Evolutionary conservation across 176 grass and related monocot species (phyloP).

Genomic region (Musa troglodytarum): DNA sequence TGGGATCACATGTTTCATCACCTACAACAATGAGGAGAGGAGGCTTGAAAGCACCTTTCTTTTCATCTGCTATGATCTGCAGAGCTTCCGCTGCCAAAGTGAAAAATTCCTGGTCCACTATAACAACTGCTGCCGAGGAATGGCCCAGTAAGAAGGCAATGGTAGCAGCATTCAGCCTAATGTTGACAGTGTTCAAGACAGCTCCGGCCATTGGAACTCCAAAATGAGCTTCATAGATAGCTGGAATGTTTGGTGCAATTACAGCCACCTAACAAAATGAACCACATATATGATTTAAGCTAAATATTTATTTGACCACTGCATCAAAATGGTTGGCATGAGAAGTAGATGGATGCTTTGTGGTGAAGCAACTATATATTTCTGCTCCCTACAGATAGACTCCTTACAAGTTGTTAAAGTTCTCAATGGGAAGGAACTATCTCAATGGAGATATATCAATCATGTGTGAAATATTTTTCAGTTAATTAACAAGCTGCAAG

Average conservation of each 20-base stretch:
- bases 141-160: constrained; percentile 78
- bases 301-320: background rate
- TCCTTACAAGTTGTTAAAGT: too few relatives aligned
- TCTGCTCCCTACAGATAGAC: too few relatives aligned
- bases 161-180: constrained; percentile 59
- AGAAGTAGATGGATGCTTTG: too few relatives aligned
- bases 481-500: too few relatives aligned
- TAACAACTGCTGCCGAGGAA: constrained; percentile 55
- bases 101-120: constrained; percentile 91
- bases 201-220: constrained; percentile 85
- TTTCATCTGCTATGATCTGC: constrained; percentile 48
- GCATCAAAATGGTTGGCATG: background rate
- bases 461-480: too few relatives aligned
- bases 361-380: too few relatives aligned
- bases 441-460: too few relatives aligned
- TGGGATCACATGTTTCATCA: constrained; percentile 47
- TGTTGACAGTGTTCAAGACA: constrained; percentile 71
- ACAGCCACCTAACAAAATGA: constrained; percentile 54
- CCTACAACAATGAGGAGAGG: constrained; percentile 54
- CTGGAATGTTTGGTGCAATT: constrained; percentile 81
- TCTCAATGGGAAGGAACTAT: too few relatives aligned
- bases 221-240: constrained; percentile 82
- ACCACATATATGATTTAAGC: background rate
- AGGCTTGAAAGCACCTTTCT: constrained; percentile 42
- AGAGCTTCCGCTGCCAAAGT: constrained; percentile 66